A percentile compares a stretch with the other conserved stretches of the same genome.
Conservation (phyloP, 2,329 filamentous ascomycete species). For the Hypomyces rosellus region DNA sequence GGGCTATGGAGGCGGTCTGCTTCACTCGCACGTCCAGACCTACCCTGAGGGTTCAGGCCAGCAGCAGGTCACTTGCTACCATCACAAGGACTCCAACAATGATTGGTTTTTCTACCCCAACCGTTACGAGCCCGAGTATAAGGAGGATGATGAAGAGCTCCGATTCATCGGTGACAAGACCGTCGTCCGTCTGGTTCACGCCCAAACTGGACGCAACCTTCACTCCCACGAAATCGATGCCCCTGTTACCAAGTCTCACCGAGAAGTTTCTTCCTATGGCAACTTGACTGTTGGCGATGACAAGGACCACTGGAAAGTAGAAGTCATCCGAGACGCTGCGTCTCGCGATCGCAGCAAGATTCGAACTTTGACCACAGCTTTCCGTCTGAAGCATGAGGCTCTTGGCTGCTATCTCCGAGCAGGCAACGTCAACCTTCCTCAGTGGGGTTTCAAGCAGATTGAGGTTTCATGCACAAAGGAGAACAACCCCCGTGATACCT, state of each 20-base stretch:
- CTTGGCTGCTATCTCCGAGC: conserved; percentile 92
- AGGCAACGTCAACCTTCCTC: conserved; percentile 90
- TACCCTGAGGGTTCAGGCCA: conserved; percentile 90
- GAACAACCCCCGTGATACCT: conserved; percentile 86
- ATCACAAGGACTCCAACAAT: conserved; percentile 99
- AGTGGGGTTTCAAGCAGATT: conserved; percentile 99
- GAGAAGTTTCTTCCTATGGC: conserved; percentile 92
- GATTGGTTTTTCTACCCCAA: conserved; percentile 99
- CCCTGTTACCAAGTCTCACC: conserved; percentile 80
- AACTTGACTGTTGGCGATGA: conserved; percentile 93
- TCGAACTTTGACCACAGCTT: conserved; percentile 86
- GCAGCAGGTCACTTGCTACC: conserved; percentile 98
- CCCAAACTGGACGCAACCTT: conserved; percentile 92
- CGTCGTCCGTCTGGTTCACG: conserved; percentile 80
- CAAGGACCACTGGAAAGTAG: conserved; percentile 95
- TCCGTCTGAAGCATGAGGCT: conserved; percentile 75
- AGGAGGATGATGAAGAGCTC: conserved; percentile 58
- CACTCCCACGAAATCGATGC: conserved; percentile 90
- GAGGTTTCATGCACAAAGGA: conserved; percentile 92
- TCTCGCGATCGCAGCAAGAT: conserved; percentile 79
- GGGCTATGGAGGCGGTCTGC: conserved; percentile 93
- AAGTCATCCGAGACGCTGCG: conserved; percentile 84
- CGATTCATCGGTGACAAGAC: conserved; percentile 74
- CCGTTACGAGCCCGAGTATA: conserved; percentile 66
- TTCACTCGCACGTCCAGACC: conserved; percentile 94